A percentile compares a stretch with the other conserved stretches of the same genome.
These are phyloP conservation scores for Penicillium vulpinum DNA, from an alignment of 2,329 filamentous ascomycete species.

Conservation along the genomic window DNA sequence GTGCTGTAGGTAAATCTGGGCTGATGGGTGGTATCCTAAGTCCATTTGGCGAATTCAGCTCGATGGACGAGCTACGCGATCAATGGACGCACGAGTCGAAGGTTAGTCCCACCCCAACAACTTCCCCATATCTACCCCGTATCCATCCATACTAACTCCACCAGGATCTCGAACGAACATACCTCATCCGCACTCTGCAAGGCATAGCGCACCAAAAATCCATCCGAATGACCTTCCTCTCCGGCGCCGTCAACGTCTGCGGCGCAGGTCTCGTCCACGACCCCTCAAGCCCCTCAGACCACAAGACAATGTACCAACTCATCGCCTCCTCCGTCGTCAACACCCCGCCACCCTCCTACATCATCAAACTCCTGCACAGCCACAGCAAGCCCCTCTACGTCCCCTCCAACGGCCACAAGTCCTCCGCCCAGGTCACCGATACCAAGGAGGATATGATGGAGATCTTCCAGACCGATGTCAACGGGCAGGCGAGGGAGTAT, in stretches of 20 bases:
- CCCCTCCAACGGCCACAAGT: conserved; percentile 78
- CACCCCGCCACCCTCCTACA: conserved; percentile 77
- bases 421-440: conserved; percentile 69
- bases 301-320: conserved; percentile 99
- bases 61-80: conserved; percentile 90
- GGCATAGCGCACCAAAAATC: conserved; percentile 94
- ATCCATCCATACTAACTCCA: not conserved
- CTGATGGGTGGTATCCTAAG: conserved; percentile 95
- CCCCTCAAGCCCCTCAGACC: conserved; percentile 82
- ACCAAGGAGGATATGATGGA: conserved; percentile 99
- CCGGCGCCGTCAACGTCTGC: conserved; percentile 82
- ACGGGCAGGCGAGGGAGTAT: conserved; percentile 76
- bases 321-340: conserved; percentile 93
- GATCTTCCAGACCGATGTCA: conserved; percentile 93
- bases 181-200: conserved; percentile 92
- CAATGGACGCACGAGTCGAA: conserved; percentile 99
- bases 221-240: conserved; percentile 94
- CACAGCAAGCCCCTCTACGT: conserved; percentile 91
- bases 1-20: conserved; percentile 90
- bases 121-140: not conserved
- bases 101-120: conserved; percentile 44
- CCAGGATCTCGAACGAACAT: conserved; percentile 88
- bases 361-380: conserved; percentile 85
- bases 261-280: conserved; percentile 94
- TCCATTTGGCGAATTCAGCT: conserved; percentile 93